Evolutionary conservation across 176 grass and related monocot genomes (phyloP), one percentile per base, ranked within the genome.

Genomic region (Phyllostachys edulis): DNA sequence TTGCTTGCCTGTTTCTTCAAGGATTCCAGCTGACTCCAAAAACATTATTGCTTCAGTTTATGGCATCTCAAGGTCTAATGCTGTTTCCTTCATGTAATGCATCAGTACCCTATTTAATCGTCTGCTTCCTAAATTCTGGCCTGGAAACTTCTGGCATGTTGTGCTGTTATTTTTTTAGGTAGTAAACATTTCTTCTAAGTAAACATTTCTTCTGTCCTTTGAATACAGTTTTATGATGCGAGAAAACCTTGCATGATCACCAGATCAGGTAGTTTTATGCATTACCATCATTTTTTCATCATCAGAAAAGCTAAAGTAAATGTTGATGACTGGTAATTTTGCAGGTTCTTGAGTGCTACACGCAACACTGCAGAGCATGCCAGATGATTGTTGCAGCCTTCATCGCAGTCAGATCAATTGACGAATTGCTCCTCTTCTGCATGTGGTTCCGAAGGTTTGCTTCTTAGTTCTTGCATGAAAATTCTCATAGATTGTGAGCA

Each of bases 331-430:
- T 64, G 14, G 2, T 5, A 51, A 63, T 82, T 74, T 37, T 38
- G 41, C 69, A 64, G 69, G 63, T 63, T 59, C 55, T 83, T 16
- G 21, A 75, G 26, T 73, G 55, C 80, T 20, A 26, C 29, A 24
- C 9, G 51, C 34, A 40, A 32, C 11, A 60, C 21, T 51, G 0
- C n/a, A 10, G 20, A 65, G 20, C 12, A 75, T 7, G 34, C 4
- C 42, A 21, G 44, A 27, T 1, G 20, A 73, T 78, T 63, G 56
- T 63, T 72, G 55, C 12, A 51, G 20, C 29, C 69, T 36, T 64
- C 26, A 39, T 63, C 20, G 11, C 69, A 39, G 18, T 23, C 56
- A 49, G 56, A 65, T 83, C 40, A 57, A 24, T 14, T 9, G 8
- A 42, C 24, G 21, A 21, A 50, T 67, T 39, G 24, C 16, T 71